Evolutionary conservation across 148 eudicot genomes (phyloP).

Genomic region (Heliamphora exappendiculata): DNA sequence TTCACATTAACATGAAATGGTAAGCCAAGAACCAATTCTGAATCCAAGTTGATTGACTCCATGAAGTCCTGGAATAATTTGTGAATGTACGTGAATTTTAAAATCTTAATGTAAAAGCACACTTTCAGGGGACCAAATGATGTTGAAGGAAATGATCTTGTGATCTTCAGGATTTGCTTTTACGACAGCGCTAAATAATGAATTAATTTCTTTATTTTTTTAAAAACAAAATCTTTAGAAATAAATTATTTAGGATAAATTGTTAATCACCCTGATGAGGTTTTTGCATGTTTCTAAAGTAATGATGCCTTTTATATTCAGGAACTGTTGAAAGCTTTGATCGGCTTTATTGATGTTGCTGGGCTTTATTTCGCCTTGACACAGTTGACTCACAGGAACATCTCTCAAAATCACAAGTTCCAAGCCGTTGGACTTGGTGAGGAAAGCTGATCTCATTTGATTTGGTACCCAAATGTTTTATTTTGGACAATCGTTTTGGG

Average conservation of each 20-base stretch:
- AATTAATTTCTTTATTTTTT: no score
- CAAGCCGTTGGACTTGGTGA: slow-evolving; percentile 99
- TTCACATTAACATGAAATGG: slow-evolving; percentile 6
- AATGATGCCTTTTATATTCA: slow-evolving; percentile 24
- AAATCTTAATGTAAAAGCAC: background rate
- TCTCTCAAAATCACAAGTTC: slow-evolving; percentile 95
- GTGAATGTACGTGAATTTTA: background rate
- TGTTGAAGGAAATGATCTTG: background rate
- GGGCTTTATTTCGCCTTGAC: slow-evolving; percentile 97
- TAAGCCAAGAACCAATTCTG: background rate
- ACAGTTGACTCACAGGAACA: slow-evolving; percentile 89
- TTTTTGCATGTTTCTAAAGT: background rate
- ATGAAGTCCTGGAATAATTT: background rate
- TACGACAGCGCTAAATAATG: no score
- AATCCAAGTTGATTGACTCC: background rate
- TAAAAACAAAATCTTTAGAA: background rate
- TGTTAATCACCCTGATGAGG: background rate
- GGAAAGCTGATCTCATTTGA: slow-evolving; percentile 17
- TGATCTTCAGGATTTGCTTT: background rate
- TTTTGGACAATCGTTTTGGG: background rate
- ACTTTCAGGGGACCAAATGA: background rate
- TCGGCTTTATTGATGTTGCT: slow-evolving; percentile 93
- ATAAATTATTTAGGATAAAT: background rate
- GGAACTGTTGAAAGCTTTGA: slow-evolving; percentile 84
- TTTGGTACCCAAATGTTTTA: background rate